phyloP scores from a whole-genome alignment of 192 early-diverging fungal genomes.

The Rhizoclosmatium sp. region DNA sequence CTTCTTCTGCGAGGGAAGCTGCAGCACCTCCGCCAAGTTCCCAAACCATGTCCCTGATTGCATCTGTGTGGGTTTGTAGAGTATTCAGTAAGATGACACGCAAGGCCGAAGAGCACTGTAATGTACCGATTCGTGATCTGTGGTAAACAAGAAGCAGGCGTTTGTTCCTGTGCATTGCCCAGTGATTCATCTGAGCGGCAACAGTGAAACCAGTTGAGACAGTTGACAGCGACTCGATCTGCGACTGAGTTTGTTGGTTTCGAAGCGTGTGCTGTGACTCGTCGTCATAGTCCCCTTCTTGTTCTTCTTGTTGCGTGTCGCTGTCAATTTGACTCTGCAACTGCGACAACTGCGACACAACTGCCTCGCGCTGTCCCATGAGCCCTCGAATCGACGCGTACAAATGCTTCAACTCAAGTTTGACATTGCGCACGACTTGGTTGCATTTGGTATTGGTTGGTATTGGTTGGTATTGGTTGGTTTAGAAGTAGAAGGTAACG shows the following conservation, averaged over 20 bases:
- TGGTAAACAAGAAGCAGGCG: conserved; percentile 91
- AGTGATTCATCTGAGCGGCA: conserved; percentile 59
- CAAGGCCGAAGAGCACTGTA: background rate
- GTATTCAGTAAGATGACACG: background rate
- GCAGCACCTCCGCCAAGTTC: conserved; percentile 60
- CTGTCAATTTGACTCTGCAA: background rate
- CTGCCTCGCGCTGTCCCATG: background rate
- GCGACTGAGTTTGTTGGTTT: background rate
- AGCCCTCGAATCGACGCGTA: conserved; percentile 16
- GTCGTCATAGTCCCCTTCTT: background rate
- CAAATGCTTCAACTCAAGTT: conserved; percentile 73
- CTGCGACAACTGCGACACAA: conserved; percentile 14
- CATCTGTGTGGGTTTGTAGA: conserved; percentile 34
- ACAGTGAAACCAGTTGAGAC: conserved; percentile 33
- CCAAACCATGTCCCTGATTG: conserved; percentile 75
- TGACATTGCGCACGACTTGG: conserved; percentile 74
- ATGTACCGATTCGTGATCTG: conserved; percentile 61
- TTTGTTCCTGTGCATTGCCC: conserved; percentile 78
- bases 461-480: too few species aligned
- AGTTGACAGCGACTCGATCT: conserved; percentile 11
- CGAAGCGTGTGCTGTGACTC: background rate
- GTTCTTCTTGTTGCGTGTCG: background rate
- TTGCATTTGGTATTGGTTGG: too few species aligned
- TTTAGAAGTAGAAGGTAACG: too few species aligned
- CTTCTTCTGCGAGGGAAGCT: conserved; percentile 46